Base-by-base conservation (phyloP, 2,329 filamentous ascomycete genomes). In the Hymenoscyphus salicellus region DNA sequence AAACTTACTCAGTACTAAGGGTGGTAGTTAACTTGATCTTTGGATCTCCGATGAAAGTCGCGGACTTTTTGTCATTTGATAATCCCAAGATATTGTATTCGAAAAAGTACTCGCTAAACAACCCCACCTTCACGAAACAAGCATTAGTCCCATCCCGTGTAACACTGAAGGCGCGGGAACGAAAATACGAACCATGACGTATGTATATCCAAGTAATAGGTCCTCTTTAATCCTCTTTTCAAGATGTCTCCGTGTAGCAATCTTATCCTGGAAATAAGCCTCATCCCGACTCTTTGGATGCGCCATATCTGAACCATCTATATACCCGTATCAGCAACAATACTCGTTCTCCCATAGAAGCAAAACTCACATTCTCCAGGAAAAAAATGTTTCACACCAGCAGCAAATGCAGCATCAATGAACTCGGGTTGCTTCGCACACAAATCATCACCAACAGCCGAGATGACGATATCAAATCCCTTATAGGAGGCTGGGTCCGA, bases 381-480 rank as follows among this genome's bases (percentile, higher is more conserved):
- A 23, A 58, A 23, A 20, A 62, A 62, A 49, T 62, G 61, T 28
- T 56, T 62, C 23, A 62, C 61, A 11, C 61, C 61, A 28, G 14
- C 61, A 5, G 32, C 26, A 52, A 62, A 58, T 20, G 61, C 61
- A 11, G 61, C 61, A 52, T 62, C 61, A 14, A 58, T 49, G n/a
- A 33, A 62, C 26, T 62, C 38, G 5, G 26, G 36, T 36, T 62
- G 61, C 23, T 58, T 33, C 7, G 55, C 52, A 36, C 61, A 62
- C 17, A 62, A 30, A 33, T 62, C 61, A 36, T 62, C 61, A 3
- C 61, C 61, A 2, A 62, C 61, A 5, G 61, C 61, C 23, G 61
- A 62, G 6, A 62, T 58, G 2, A 62, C 61, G n/a, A 62, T 58
- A 33, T 62, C 61, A 33, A 62, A 62, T 4, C 61, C 61, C 7